Conservation (phyloP, 2,329 filamentous ascomycete genomes). For the Colletotrichum spinosum region DNA sequence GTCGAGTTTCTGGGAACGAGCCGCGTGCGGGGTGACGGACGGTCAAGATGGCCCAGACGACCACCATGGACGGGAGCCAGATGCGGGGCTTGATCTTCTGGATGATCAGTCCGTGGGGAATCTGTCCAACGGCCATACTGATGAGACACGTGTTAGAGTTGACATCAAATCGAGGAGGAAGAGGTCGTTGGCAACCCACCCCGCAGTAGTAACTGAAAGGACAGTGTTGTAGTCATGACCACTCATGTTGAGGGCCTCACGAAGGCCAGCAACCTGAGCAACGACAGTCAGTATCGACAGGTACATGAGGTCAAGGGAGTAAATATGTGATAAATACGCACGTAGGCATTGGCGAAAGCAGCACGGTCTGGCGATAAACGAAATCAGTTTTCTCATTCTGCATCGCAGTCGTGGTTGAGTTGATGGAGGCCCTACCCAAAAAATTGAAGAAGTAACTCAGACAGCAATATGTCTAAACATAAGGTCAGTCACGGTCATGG, state of each 20-base stretch:
- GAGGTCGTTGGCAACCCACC: not conserved
- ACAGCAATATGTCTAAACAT: conserved; percentile 47
- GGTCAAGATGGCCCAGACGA: conserved; percentile 61
- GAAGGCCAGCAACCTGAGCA: conserved; percentile 61
- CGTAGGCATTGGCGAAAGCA: conserved; percentile 38
- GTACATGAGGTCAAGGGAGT: no score
- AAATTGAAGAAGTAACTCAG: conserved; percentile 51
- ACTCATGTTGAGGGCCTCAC: conserved; percentile 63
- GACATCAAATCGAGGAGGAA: fast-evolving
- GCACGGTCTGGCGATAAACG: conserved; percentile 21
- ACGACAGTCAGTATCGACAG: not conserved
- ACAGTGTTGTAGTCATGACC: conserved; percentile 73
- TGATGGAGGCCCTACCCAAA: conserved; percentile 44
- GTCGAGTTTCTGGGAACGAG: not conserved
- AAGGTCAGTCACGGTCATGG: not conserved
- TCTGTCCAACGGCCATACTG: conserved; percentile 51
- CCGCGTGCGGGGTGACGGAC: not conserved
- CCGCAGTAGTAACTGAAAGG: conserved; percentile 56
- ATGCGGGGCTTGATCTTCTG: conserved; percentile 61
- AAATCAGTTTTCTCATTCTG: not conserved
- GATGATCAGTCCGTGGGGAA: conserved; percentile 58
- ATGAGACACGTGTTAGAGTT: not conserved
- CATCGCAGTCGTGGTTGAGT: no score
- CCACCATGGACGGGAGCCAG: conserved; percentile 60
- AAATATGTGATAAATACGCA: not conserved